Evolutionary conservation across 2,329 filamentous ascomycete species (phyloP), one percentile per base, ranked within the genome.

Genomic region (Fusarium nisikadoi): DNA sequence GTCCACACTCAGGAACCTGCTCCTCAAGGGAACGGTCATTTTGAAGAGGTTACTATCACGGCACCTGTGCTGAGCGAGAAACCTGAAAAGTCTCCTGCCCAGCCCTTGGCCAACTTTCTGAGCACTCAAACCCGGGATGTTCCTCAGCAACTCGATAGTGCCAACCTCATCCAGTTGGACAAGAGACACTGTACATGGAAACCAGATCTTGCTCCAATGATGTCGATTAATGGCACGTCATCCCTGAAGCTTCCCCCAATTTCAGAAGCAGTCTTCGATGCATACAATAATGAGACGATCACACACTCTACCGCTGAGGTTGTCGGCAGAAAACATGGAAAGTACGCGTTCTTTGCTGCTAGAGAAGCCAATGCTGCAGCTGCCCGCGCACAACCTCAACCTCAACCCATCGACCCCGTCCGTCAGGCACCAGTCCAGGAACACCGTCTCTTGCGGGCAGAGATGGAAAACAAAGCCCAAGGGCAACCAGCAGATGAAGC

Each of bases 281-380:
- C n/a, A 25, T 65, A 62, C 13, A 41, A 14, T 3, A 41, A 41
- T 12, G 42, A 49, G 16, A 64, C 47, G 19, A 53, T 55, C 5
- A 23, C 47, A 11, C 43, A 56, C 17, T 54, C 54, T 17, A n/a
- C 64, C 27, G 79, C 78, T 20, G 77, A 81, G 42, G 54, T 72
- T 11, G 73, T 84, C 46, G 82, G 82, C 2, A 72, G 77, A 29
- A 80, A 75, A 55, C 80, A 78, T 6, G 83, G 81, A 3, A 84
- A 84, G 54, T 65, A 65, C 13, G 82, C 83, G 27, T 85, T 75
- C 55, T 85, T 84, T 55, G 75, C 74, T 7, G 83, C 84, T 10
- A 78, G 84, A 31, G 83, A 82, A 50, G 72, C 84, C 57, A 81
- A 78, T 45, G 56, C 49, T 43, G 19, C 19, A 29, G 23, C 35